Base-by-base conservation (phyloP, 345 rosid genomes). In the Hirschfeldia incana region DNA sequence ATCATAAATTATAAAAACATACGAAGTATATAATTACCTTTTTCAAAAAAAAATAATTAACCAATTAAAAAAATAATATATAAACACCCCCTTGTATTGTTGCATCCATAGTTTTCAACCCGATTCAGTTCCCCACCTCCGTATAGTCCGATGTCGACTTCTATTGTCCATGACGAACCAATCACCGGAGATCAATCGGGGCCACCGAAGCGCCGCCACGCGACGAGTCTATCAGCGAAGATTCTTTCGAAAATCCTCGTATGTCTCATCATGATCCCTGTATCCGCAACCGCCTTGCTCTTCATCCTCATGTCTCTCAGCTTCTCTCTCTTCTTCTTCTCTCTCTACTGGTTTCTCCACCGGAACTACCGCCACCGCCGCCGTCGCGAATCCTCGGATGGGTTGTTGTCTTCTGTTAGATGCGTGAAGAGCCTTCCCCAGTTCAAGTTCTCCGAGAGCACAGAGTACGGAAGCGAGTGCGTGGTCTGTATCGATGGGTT, bases 401-500 rank as follows among this genome's bases (percentile, higher is more conserved):
- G 89, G 68, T 79, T 92, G 17, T 85, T 89, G 26, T 85, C 89
- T 39, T 17, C 78, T 0, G 21, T 21, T 21, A 85, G 78, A 28
- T 89, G 88, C 77, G 79, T 92, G 27, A 86, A 81, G 79, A 86
- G 64, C 78, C 90, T 95, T 49, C 85, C 97, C 1, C 89, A 84
- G 67, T 90, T 92, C 85, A 88, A 78, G 73, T 85, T 83, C 76
- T 70, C 75, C 6, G 79, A 59, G 27, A 21, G 76, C 10, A 16
- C 29, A 13, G 71, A 62, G 27, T 75, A 30, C n/a, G 86, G 84
- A 46, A 74, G 70, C 15, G 89, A 83, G 37, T 95, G 99, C 62
- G 95, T 87, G 27, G 85, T 94, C 9, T 94, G 98, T 68, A 81
- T 95, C 72, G 96, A 95, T 4, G 92, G 77, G 62, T 82, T 92